Conservation (phyloP, 2,329 filamentous ascomycete species). For the Xylariales sp. region DNA sequence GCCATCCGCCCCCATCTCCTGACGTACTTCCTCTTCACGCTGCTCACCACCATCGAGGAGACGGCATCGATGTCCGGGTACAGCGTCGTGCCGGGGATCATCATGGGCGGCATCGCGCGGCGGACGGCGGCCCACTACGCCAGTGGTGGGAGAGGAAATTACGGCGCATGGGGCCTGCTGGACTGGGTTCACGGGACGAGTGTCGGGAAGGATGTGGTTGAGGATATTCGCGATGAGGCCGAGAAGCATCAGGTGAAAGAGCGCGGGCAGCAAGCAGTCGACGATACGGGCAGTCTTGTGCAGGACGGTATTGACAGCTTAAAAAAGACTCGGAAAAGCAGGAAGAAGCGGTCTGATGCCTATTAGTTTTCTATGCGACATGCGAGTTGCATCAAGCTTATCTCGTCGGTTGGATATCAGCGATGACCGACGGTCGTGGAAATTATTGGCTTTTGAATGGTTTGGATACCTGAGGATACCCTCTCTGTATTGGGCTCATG, state of each 20-base stretch:
- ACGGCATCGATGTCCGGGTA: constrained; percentile 76
- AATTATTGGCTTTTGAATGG: background rate
- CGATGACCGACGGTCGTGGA: background rate
- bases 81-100: constrained; percentile 64
- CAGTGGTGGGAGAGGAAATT: constrained; percentile 67
- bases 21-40: constrained; percentile 75
- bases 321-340: constrained; percentile 47
- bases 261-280: constrained; percentile 50
- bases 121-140: constrained; percentile 66
- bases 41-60: constrained; percentile 73
- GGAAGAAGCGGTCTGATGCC: constrained; percentile 37
- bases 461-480: constrained; percentile 18
- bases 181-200: constrained; percentile 71
- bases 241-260: constrained; percentile 65
- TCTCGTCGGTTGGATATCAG: too few species aligned
- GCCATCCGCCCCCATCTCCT: constrained; percentile 76
- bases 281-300: constrained; percentile 50
- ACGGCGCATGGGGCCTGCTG: constrained; percentile 69
- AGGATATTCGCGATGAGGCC: constrained; percentile 66
- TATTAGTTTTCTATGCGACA: background rate
- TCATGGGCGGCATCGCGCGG: constrained; percentile 63
- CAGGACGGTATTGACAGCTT: constrained; percentile 51
- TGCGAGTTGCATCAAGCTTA: background rate
- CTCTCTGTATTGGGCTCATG: background rate
- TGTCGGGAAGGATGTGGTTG: constrained; percentile 63